phyloP scores from a whole-genome alignment of 306 rosid genomes.

The Lagenaria siceraria region DNA sequence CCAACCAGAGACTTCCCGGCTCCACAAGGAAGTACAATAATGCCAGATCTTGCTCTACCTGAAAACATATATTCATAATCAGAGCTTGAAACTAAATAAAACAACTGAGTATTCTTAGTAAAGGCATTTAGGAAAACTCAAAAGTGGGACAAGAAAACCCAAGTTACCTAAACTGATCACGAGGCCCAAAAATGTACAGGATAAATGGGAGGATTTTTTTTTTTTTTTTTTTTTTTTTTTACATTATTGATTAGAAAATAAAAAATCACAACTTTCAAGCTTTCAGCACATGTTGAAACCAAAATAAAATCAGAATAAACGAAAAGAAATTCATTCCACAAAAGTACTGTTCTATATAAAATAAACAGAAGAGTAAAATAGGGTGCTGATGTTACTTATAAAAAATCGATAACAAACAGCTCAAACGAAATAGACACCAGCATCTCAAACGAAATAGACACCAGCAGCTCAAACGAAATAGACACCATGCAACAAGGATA shows the following conservation, averaged over 20 bases:
- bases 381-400: neutral
- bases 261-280: neutral
- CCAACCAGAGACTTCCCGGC: conserved; percentile 98
- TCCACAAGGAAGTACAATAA: conserved; percentile 94
- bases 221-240: neutral
- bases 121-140: neutral
- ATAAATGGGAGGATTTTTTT: neutral
- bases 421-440: neutral
- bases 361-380: neutral
- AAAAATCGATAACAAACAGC: neutral
- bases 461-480: neutral
- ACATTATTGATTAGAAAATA: neutral
- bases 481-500: neutral
- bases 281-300: neutral
- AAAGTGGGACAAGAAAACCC: neutral
- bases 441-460: neutral
- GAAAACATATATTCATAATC: conserved; percentile 9
- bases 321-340: neutral
- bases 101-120: neutral
- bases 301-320: neutral
- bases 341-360: neutral
- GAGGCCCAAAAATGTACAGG: neutral
- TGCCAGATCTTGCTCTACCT: conserved; percentile 99
- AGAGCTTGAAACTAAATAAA: neutral
- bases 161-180: neutral